Percentiles rank a stretch among this genome's conserved stretches.
These are phyloP conservation scores for Clarireedia homoeocarpa DNA, from an alignment of 2,329 filamentous ascomycete genomes.

Conservation along the genomic window DNA sequence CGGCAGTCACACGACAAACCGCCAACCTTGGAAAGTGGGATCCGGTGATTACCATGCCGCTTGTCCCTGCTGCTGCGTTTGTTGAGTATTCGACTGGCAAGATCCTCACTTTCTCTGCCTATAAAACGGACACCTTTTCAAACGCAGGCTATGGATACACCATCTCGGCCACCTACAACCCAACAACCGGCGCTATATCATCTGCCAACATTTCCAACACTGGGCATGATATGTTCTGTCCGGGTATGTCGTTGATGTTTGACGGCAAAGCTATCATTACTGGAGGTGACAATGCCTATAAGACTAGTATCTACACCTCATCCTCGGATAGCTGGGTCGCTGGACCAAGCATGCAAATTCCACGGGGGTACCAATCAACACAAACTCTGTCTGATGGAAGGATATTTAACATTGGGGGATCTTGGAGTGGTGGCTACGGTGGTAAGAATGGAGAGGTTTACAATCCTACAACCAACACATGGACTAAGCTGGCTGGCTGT, in stretches of 20 bases:
- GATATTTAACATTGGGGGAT: conserved; percentile 50
- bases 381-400: conserved; percentile 31
- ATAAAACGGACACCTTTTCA: conserved; percentile 3
- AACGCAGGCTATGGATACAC: conserved; percentile 21
- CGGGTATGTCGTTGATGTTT: conserved; percentile 13
- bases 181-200: conserved; percentile 20
- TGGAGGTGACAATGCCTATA: conserved; percentile 12
- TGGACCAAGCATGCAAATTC: conserved; percentile 2
- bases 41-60: conserved; percentile 15
- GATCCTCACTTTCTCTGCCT: conserved; percentile 14
- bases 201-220: conserved; percentile 23
- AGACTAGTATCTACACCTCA: conserved; percentile 12
- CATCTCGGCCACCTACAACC: conserved; percentile 29
- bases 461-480: conserved; percentile 36
- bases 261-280: conserved; percentile 12
- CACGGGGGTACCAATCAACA: conserved; percentile 5
- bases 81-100: conserved; percentile 11
- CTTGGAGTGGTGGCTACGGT: conserved; percentile 41
- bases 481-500: conserved; percentile 38
- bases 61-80: conserved; percentile 15
- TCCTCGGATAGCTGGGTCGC: conserved; percentile 20
- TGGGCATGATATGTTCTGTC: conserved; percentile 19
- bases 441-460: conserved; percentile 51
- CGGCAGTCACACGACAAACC: neutral
- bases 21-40: conserved; percentile 13